Evolutionary conservation across 1,139 yeast genomes (phyloP), one percentile per base, ranked within the genome.

Genomic region (Debaryomyces robertsiae): DNA sequence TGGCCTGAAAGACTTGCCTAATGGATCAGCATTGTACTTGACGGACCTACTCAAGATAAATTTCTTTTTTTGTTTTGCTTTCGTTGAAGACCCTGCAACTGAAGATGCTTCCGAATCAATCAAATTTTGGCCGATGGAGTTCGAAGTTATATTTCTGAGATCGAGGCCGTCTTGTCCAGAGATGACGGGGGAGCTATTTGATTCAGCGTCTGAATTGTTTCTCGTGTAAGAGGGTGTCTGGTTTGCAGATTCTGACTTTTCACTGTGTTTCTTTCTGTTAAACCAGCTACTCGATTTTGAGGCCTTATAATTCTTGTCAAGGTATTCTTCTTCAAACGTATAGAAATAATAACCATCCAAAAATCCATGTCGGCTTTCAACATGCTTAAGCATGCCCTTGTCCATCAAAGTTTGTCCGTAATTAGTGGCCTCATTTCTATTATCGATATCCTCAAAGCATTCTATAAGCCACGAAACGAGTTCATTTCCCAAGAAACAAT

Each of bases 311-410:
- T 63, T 51, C 35, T 61, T 61, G 40, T 70, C 76, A 9, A 69
- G 62, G 52, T 75, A 84, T 32, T 83, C 84, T 1, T 77, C 78
- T 29, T 76, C 76, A 40, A 91, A 62, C 49, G 81, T 84, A 57
- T 93, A 93, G 58, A 91, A 91, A 58, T 90, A 93, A 57, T 93
- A 91, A 0, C 98, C 98, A 64, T 91, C 96, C 40, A 90, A 65
- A 47, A 93, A 87, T 2, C 85, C 81, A 56, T 93, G 98, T 32
- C 93, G 75, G 35, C 79, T 72, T 46, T 87, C 90, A 22, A 89
- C 97, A 56, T 93, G 98, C 23, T 66, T 73, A 59, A 93, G 82
- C 18, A 93, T 57, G 0, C 87, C 88, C 38, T 69, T 71, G 10
- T 79, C 76, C 94, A 88, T 84, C 37, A 91, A 63, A 10, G 65